phyloP scores from a whole-genome alignment of 305 asterid genomes.

The Ajuga reptans region DNA sequence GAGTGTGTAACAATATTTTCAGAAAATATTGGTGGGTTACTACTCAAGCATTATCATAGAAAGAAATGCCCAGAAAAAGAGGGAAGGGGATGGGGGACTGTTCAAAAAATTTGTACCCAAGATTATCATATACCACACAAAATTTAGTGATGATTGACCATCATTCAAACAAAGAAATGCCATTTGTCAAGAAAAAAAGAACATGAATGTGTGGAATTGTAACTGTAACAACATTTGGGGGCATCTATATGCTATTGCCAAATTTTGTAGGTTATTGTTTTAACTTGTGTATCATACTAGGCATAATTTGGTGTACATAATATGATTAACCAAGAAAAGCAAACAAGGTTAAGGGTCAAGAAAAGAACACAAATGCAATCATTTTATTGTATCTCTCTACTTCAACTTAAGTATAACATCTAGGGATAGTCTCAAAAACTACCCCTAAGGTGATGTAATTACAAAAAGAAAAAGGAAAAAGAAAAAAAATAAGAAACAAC shows the following conservation, averaged over 20 bases:
- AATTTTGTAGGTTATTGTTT: not conserved
- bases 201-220: not conserved
- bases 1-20: not conserved
- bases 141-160: not conserved
- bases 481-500: too few relatives aligned
- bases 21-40: not conserved
- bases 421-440: not conserved
- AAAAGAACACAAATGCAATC: not conserved
- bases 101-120: too few relatives aligned
- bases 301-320: not conserved
- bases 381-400: slow-evolving; percentile 2
- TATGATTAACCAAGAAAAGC: not conserved
- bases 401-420: not conserved
- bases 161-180: not conserved
- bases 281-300: not conserved
- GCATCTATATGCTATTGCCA: not conserved
- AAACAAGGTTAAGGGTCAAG: not conserved
- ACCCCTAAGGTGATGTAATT: too few relatives aligned
- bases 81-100: not conserved
- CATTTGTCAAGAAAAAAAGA: not conserved
- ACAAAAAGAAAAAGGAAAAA: too few relatives aligned
- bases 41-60: not conserved
- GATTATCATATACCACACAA: too few relatives aligned
- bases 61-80: not conserved
- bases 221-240: not conserved